Evolutionary conservation across 148 eudicot genomes (phyloP).

Genomic region (Persicaria tinctoria): DNA sequence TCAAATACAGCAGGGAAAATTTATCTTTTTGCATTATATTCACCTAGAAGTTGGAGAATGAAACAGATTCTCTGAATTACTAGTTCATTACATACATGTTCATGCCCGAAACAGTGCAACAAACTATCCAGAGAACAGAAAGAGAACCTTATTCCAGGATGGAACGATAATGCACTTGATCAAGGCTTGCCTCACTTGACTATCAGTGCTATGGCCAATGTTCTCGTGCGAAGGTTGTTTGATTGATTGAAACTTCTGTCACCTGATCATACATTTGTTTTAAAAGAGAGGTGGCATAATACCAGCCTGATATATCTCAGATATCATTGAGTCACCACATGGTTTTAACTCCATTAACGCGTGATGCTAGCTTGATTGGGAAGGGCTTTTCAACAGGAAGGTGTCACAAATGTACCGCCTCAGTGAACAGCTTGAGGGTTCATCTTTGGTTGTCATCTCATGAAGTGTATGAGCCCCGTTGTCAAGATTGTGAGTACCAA

Average conservation of each 20-base stretch:
- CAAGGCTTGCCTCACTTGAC: background rate
- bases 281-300: background rate
- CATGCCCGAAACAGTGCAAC: background rate
- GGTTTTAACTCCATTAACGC: too few species aligned
- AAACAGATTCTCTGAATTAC: background rate
- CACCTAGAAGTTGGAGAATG: background rate
- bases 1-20: too few species aligned
- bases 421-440: slow-evolving; percentile 6
- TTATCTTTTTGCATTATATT: too few species aligned
- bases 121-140: background rate
- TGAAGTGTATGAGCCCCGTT: background rate
- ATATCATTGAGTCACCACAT: background rate
- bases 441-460: slow-evolving; percentile 6
- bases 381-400: background rate
- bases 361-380: background rate
- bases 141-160: background rate
- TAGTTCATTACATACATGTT: too few species aligned
- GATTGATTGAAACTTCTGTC: background rate
- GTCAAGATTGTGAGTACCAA: slow-evolving; percentile 3
- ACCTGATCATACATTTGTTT: background rate
- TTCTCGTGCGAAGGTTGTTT: background rate
- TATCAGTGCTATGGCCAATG: background rate
- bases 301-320: background rate
- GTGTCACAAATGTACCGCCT: background rate
- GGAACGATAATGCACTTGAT: background rate